These are phyloP conservation scores for Trichoderma sp. DNA, from an alignment of 2,329 filamentous ascomycete species.

Conservation along the genomic window DNA sequence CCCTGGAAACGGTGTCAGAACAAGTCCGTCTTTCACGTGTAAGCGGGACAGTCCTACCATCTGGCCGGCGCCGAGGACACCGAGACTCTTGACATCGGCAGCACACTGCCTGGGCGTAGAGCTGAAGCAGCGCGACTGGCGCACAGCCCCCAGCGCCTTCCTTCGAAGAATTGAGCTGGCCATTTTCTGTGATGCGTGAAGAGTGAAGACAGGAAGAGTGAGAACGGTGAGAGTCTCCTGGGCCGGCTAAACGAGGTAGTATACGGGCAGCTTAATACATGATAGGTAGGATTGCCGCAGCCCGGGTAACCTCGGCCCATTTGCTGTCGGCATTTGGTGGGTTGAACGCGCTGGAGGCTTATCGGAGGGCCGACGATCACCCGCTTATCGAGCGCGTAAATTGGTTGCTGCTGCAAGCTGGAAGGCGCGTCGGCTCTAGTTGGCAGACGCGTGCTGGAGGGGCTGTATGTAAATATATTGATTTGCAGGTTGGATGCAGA, in stretches of 20 bases:
- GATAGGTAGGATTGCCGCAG: slow-evolving; percentile 28
- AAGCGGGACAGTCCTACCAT: slow-evolving; percentile 66
- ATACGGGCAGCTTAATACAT: slow-evolving; percentile 2
- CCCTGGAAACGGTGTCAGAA: slow-evolving; percentile 60
- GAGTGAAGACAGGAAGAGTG: not conserved
- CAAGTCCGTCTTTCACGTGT: slow-evolving; percentile 8
- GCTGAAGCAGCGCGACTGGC: slow-evolving; percentile 66
- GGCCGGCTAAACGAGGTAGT: slow-evolving; percentile 12
- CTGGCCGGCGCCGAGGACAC: slow-evolving; percentile 92
- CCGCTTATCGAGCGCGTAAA: slow-evolving; percentile 29
- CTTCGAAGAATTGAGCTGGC: slow-evolving; percentile 45
- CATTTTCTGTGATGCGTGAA: slow-evolving; percentile 39
- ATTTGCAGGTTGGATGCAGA: no score
- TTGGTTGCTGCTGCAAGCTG: not conserved
- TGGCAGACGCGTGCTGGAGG: slow-evolving; percentile 31
- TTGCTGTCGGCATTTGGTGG: slow-evolving; percentile 25
- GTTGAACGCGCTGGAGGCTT: slow-evolving; percentile 1
- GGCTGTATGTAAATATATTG: not conserved
- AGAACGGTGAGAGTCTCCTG: not conserved
- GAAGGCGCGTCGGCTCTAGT: slow-evolving; percentile 32
- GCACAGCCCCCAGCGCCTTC: slow-evolving; percentile 41
- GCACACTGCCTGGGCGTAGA: slow-evolving; percentile 61
- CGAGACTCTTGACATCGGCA: slow-evolving; percentile 80
- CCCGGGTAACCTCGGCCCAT: slow-evolving; percentile 51
- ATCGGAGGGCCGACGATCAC: slow-evolving; percentile 29